Evolutionary conservation across 768 basidiomycete species (phyloP).

Genomic region (Termitomyces sp.): DNA sequence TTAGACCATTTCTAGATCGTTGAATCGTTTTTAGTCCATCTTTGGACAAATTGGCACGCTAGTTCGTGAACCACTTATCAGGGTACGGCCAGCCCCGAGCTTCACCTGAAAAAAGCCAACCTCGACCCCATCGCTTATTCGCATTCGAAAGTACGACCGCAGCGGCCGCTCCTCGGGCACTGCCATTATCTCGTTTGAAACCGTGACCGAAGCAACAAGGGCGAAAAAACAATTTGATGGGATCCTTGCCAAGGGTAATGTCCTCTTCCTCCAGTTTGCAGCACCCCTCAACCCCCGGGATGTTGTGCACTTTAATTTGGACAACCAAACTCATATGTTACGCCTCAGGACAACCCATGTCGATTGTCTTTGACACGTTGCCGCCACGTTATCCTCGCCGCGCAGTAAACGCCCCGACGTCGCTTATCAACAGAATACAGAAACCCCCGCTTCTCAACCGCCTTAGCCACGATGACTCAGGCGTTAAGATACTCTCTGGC

Average conservation of each 20-base stretch:
- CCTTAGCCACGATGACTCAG: conserved; percentile 47
- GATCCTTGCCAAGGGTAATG: conserved; percentile 80
- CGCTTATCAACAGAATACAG: conserved; percentile 73
- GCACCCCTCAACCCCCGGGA: not conserved
- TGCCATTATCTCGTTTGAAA: conserved; percentile 80
- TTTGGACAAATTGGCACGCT: conserved; percentile 93
- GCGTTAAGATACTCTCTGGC: conserved; percentile 31
- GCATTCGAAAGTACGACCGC: conserved; percentile 80
- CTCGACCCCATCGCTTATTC: conserved; percentile 42
- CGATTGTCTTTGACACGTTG: conserved; percentile 57
- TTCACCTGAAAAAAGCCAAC: conserved; percentile 62
- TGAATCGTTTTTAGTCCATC: conserved; percentile 56
- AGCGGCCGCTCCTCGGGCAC: conserved; percentile 91
- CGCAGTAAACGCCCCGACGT: conserved; percentile 51
- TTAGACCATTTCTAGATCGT: conserved; percentile 7
- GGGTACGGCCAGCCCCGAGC: conserved; percentile 81
- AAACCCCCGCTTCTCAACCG: conserved; percentile 70
- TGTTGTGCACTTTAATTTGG: not conserved
- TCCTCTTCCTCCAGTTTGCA: conserved; percentile 7
- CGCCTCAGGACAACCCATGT: conserved; percentile 70
- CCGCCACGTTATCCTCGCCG: conserved; percentile 43
- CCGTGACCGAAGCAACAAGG: conserved; percentile 69
- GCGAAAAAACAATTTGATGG: conserved; percentile 87
- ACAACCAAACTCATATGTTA: conserved; percentile 4
- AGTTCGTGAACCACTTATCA: conserved; percentile 88